Evolutionary conservation across 352 stramenopile genomes (phyloP).

Genomic region (Phytopythium mirpurense): DNA sequence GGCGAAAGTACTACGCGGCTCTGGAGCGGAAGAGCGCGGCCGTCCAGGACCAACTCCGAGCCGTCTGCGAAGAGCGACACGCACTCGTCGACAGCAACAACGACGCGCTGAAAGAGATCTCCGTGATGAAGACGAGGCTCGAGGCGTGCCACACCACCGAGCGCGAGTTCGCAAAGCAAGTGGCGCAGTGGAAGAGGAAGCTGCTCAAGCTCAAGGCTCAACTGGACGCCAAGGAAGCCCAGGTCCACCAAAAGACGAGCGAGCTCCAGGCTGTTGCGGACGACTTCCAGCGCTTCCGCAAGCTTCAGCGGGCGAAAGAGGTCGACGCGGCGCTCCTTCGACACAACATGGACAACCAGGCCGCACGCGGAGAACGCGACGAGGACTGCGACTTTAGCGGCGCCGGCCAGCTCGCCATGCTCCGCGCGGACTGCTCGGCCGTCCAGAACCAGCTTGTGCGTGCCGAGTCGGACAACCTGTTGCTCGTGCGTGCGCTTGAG

Average conservation of each 20-base stretch:
- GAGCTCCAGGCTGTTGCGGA: slow-evolving; percentile 22
- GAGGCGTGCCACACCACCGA: slow-evolving; percentile 18
- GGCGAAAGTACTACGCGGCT: slow-evolving; percentile 61
- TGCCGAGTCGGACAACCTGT: slow-evolving; percentile 47
- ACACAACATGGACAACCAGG: slow-evolving; percentile 3
- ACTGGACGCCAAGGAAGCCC: slow-evolving; percentile 34
- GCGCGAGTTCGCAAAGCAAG: slow-evolving; percentile 27
- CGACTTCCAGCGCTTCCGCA: slow-evolving; percentile 27
- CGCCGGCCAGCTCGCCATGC: slow-evolving; percentile 22
- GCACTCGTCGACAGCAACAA: slow-evolving; percentile 22
- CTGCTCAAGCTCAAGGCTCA: slow-evolving; percentile 41
- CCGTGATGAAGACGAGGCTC: slow-evolving; percentile 17
- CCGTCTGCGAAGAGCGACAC: slow-evolving; percentile 28
- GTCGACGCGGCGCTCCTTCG: slow-evolving; percentile 24
- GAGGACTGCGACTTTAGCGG: slow-evolving; percentile 12
- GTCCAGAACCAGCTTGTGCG: slow-evolving; percentile 61
- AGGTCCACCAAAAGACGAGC: slow-evolving; percentile 19
- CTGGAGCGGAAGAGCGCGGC: slow-evolving; percentile 38
- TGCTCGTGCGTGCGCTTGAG: slow-evolving; percentile 63
- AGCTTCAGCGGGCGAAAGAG: slow-evolving; percentile 27
- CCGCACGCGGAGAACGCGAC: background rate
- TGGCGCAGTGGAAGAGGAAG: slow-evolving; percentile 52
- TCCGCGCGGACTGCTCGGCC: slow-evolving; percentile 40
- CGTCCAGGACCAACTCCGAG: slow-evolving; percentile 27
- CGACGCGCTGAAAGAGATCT: slow-evolving; percentile 15